These are phyloP conservation scores for Fusarium pininemorale DNA, from an alignment of 2,329 filamentous ascomycete species.

Conservation along the genomic window DNA sequence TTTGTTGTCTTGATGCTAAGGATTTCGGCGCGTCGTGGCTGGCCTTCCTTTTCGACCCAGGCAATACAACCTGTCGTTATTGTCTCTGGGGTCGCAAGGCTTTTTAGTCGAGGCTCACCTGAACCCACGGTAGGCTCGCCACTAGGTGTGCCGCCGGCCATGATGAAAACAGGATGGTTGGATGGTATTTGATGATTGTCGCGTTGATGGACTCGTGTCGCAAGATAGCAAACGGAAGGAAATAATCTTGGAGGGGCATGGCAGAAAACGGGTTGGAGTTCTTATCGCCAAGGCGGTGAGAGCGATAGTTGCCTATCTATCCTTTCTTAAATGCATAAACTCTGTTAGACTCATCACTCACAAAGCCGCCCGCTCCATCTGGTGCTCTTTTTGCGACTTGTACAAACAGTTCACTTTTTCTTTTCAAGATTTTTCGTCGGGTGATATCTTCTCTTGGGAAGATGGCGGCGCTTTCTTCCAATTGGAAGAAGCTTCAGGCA, in stretches of 20 bases:
- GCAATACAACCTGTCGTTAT: slow-evolving; percentile 71
- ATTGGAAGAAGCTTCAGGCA: slow-evolving; percentile 82
- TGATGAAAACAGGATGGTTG: slow-evolving; percentile 52
- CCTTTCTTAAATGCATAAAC: slow-evolving; percentile 35
- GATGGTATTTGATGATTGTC: slow-evolving; percentile 39
- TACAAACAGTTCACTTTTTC: neutral
- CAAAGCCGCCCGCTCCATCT: slow-evolving; percentile 7
- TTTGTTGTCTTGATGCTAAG: slow-evolving; percentile 93
- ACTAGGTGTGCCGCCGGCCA: slow-evolving; percentile 60
- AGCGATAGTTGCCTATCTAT: slow-evolving; percentile 28
- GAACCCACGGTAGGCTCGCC: slow-evolving; percentile 66
- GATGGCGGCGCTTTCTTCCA: slow-evolving; percentile 66
- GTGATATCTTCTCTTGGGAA: neutral
- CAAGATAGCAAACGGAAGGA: slow-evolving; percentile 15
- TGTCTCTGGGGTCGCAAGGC: slow-evolving; percentile 85
- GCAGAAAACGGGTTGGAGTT: slow-evolving; percentile 38
- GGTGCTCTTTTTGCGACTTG: slow-evolving; percentile 2
- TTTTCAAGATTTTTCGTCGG: neutral
- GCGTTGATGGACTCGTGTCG: slow-evolving; percentile 17
- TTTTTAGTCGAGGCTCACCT: slow-evolving; percentile 71
- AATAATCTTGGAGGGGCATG: slow-evolving; percentile 40
- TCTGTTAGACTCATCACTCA: slow-evolving; percentile 20
- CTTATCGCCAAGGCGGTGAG: slow-evolving; percentile 44
- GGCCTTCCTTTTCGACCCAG: slow-evolving; percentile 76
- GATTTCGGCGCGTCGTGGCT: slow-evolving; percentile 91